These are phyloP conservation scores for Whalleya microplaca DNA, from an alignment of 2,329 filamentous ascomycete genomes.

Conservation along the genomic window DNA sequence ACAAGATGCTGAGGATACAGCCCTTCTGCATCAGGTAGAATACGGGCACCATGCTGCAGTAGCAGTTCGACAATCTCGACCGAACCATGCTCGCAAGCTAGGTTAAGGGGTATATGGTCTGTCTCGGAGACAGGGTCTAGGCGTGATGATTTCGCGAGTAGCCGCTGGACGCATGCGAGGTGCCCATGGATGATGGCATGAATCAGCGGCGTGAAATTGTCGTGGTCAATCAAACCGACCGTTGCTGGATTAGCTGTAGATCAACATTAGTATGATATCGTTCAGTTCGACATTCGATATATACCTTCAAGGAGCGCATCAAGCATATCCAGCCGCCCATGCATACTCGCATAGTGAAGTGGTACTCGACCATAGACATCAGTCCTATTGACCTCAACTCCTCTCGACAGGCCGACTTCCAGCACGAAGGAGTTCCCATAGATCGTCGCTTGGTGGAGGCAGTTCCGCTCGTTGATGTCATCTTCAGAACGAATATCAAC, in stretches of 20 bases:
- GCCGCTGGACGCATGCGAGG: slow-evolving; percentile 75
- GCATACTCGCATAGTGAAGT: slow-evolving; percentile 94
- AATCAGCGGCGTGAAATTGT: slow-evolving; percentile 95
- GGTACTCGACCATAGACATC: slow-evolving; percentile 95
- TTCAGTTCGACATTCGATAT: slow-evolving; percentile 13
- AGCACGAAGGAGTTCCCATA: slow-evolving; percentile 84
- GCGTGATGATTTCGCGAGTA: slow-evolving; percentile 78
- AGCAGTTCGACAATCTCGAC: slow-evolving; percentile 83
- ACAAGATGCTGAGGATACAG: slow-evolving; percentile 97
- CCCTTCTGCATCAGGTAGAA: slow-evolving; percentile 94
- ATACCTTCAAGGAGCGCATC: slow-evolving; percentile 70
- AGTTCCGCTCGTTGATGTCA: slow-evolving; percentile 97
- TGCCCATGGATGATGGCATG: slow-evolving; percentile 92
- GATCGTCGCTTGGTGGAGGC: slow-evolving; percentile 94
- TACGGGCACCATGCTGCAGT: slow-evolving; percentile 75
- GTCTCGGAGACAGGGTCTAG: slow-evolving; percentile 84
- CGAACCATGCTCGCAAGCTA: slow-evolving; percentile 93
- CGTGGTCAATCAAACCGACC: slow-evolving; percentile 87
- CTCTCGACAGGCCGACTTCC: slow-evolving; percentile 71
- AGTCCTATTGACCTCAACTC: slow-evolving; percentile 76
- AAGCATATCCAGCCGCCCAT: slow-evolving; percentile 85
- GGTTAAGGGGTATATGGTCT: slow-evolving; percentile 91
- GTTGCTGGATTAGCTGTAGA: slow-evolving; percentile 68
- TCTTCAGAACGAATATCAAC: slow-evolving; percentile 94
- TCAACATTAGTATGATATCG: slow-evolving; percentile 7